phyloP scores from a whole-genome alignment of 1,284 basidiomycete genomes.

The Testicularia cyperi region DNA sequence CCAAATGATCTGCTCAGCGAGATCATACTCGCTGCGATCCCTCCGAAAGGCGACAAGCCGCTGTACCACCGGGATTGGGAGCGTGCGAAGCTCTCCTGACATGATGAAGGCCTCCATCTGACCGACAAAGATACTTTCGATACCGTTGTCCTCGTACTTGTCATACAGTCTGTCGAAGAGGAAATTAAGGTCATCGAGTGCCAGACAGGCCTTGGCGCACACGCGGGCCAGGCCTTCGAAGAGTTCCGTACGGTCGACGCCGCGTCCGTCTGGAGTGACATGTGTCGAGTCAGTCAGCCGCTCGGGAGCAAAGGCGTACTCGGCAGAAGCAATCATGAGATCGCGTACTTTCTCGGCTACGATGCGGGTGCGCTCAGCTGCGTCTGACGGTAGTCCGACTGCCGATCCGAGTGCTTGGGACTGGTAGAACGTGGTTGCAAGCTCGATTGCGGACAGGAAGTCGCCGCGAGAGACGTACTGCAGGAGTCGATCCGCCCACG shows the following conservation, averaged over 20 bases:
- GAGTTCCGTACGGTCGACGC: slow-evolving; percentile 84
- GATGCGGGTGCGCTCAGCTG: slow-evolving; percentile 66
- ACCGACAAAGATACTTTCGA: slow-evolving; percentile 80
- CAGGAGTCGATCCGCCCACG: slow-evolving; percentile 92
- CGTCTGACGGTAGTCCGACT: slow-evolving; percentile 78
- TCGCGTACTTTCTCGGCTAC: slow-evolving; percentile 78
- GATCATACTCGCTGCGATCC: slow-evolving; percentile 71
- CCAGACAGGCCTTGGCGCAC: slow-evolving; percentile 79
- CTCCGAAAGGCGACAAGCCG: slow-evolving; percentile 78
- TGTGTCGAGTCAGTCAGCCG: slow-evolving; percentile 87
- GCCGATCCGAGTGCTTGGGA: slow-evolving; percentile 79
- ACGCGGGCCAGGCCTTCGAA: slow-evolving; percentile 84
- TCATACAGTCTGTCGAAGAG: slow-evolving; percentile 88
- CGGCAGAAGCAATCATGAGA: slow-evolving; percentile 81
- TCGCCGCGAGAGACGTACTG: slow-evolving; percentile 80
- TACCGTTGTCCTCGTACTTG: slow-evolving; percentile 79
- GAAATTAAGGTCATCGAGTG: slow-evolving; percentile 77
- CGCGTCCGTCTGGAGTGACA: slow-evolving; percentile 75
- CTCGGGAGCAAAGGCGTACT: slow-evolving; percentile 90
- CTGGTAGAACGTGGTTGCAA: slow-evolving; percentile 81
- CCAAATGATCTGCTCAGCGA: slow-evolving; percentile 88
- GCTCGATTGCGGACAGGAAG: slow-evolving; percentile 84
- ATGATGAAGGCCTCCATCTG: slow-evolving; percentile 84
- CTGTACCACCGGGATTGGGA: slow-evolving; percentile 83
- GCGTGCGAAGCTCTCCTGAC: slow-evolving; percentile 70